Percentiles rank a stretch among this genome's conserved stretches.
Evolutionary conservation across 73 alveolate genomes (phyloP).

Genomic region (Tetrahymena elliotti): DNA sequence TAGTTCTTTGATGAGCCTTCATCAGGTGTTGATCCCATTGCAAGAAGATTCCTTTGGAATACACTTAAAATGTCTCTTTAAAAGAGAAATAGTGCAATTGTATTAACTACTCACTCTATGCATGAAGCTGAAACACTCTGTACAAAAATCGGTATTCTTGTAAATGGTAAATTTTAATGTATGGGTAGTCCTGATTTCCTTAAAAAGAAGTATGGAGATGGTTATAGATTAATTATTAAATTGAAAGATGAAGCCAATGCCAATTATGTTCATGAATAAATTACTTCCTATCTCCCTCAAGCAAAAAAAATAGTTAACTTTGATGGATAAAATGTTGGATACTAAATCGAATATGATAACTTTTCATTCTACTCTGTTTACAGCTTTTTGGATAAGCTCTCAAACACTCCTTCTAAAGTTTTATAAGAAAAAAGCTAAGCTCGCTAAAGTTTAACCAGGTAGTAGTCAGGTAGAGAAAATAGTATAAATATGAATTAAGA

Average conservation of each 20-base stretch:
- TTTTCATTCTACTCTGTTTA: not conserved
- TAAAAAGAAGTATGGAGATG: conserved; percentile 86
- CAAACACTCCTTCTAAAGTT: not conserved
- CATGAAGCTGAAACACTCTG: conserved; percentile 93
- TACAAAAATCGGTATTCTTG: conserved; percentile 74
- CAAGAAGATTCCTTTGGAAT: conserved; percentile 45
- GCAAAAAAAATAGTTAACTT: conserved; percentile 45
- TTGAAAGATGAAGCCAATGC: conserved; percentile 64
- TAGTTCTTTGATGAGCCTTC: conserved; percentile 85
- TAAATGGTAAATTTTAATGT: conserved; percentile 75
- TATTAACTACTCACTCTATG: conserved; percentile 82
- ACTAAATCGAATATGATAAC: not conserved
- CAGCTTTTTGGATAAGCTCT: not conserved
- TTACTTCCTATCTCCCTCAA: conserved; percentile 53
- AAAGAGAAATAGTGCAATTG: conserved; percentile 49
- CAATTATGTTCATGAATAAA: conserved; percentile 50
- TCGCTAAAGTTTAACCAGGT: not conserved
- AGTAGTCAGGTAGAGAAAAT: not conserved
- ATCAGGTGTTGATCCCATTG: conserved; percentile 43
- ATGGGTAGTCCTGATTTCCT: conserved; percentile 75
- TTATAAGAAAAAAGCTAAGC: not conserved
- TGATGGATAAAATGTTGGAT: conserved; percentile 55
- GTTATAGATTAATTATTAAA: conserved; percentile 55
- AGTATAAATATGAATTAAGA: not conserved
- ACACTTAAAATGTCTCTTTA: conserved; percentile 17